These are phyloP conservation scores for Hyphopichia pseudoburtonii DNA, from an alignment of 1,139 yeast genomes.

Conservation along the genomic window DNA sequence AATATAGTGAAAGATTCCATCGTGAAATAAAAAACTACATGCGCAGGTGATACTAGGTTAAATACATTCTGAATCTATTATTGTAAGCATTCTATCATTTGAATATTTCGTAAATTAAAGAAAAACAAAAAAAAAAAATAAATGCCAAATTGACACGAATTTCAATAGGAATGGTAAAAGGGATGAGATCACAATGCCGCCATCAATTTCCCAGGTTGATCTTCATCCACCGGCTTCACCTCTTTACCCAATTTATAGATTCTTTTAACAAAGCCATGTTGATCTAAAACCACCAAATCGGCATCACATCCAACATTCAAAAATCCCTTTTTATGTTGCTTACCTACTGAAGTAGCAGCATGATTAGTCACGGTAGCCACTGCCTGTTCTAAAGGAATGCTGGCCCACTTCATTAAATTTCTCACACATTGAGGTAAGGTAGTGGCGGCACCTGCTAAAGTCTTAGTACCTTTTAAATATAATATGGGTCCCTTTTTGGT, in stretches of 20 bases:
- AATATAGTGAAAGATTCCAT: no score
- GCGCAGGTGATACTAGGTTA: no score
- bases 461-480: conserved; percentile 54
- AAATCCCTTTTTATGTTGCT: conserved; percentile 49
- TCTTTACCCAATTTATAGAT: conserved; percentile 53
- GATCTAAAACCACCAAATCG: conserved; percentile 52
- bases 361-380: conserved; percentile 57
- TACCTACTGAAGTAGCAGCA: conserved; percentile 52
- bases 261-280: conserved; percentile 44
- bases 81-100: no score
- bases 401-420: conserved; percentile 55
- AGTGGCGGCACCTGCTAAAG: conserved; percentile 66
- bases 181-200: conserved; percentile 15
- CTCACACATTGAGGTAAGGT: conserved; percentile 55
- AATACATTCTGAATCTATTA: no score
- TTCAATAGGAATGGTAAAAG: neutral
- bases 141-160: neutral
- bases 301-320: conserved; percentile 58
- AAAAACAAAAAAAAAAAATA: no score
- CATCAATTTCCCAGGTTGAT: conserved; percentile 19
- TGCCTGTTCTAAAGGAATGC: conserved; percentile 52
- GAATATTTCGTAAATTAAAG: neutral
- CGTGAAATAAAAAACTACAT: no score
- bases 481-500: conserved; percentile 51
- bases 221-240: conserved; percentile 13